A percentile compares a stretch with the other conserved stretches of the same genome.
Conservation (phyloP, 306 rosid species). For the Medicago ruthenica region DNA sequence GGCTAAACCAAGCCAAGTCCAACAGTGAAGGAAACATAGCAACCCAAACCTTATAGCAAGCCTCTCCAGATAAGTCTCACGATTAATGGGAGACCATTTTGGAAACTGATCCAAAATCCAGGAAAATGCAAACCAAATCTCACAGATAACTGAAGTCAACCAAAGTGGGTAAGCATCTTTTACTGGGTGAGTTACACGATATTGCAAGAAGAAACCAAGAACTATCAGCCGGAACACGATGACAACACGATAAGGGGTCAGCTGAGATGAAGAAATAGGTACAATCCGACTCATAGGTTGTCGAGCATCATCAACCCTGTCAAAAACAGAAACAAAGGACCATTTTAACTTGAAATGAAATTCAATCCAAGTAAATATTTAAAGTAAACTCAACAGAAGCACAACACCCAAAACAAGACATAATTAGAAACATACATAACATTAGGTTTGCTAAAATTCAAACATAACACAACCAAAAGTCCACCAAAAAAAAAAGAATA, state of each 20-base stretch:
- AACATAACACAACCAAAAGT: neutral
- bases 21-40: constrained; percentile 28
- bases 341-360: constrained; percentile 34
- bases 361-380: constrained; percentile 18
- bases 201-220: constrained; percentile 92
- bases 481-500: neutral
- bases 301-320: constrained; percentile 96
- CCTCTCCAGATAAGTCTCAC: constrained; percentile 95
- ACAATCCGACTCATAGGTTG: constrained; percentile 96
- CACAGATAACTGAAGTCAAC: constrained; percentile 97
- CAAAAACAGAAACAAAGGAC: constrained; percentile 30
- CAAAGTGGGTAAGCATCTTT: constrained; percentile 90
- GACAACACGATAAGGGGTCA: constrained; percentile 94
- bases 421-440: neutral
- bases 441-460: neutral
- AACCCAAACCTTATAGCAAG: constrained; percentile 75
- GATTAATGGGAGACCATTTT: constrained; percentile 91
- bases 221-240: constrained; percentile 92
- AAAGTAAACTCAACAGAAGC: constrained; percentile 25
- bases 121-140: constrained; percentile 97
- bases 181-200: constrained; percentile 97
- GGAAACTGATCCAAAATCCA: constrained; percentile 99
- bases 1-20: constrained; percentile 24
- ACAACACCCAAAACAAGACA: neutral
- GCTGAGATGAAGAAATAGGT: constrained; percentile 83